These are phyloP conservation scores for Erodium texanum DNA, from an alignment of 441 rosid species.

Conservation along the genomic window DNA sequence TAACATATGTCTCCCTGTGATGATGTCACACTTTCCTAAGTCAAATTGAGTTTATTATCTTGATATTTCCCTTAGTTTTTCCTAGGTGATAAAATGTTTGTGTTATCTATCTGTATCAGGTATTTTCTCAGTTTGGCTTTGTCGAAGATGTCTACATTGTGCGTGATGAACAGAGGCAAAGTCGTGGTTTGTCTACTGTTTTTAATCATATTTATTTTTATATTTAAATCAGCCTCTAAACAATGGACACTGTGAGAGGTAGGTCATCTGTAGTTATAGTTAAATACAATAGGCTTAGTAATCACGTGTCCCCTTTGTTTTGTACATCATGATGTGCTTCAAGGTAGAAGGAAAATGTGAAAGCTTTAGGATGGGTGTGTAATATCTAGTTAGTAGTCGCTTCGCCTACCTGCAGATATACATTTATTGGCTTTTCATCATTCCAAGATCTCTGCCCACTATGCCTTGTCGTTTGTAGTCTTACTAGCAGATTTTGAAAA, in stretches of 20 bases:
- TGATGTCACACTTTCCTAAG: neutral
- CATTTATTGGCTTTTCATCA: constrained; percentile 1
- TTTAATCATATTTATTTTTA: constrained; percentile 14
- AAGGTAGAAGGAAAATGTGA: constrained; percentile 1
- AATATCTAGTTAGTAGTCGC: constrained; percentile 7
- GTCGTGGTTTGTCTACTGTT: constrained; percentile 51
- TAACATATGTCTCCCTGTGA: neutral
- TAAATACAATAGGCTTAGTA: neutral
- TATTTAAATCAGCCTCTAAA: constrained; percentile 7
- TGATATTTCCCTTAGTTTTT: constrained; percentile 7
- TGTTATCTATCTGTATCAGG: constrained; percentile 33
- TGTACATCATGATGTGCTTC: neutral
- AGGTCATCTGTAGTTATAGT: neutral
- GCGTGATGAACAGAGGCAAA: constrained; percentile 55
- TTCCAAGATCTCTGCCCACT: constrained; percentile 3
- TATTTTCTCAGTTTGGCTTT: constrained; percentile 61
- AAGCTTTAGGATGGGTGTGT: constrained; percentile 1
- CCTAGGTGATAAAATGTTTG: constrained; percentile 14
- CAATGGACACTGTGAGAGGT: constrained; percentile 11
- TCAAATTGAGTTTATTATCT: constrained; percentile 7
- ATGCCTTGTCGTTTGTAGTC: neutral
- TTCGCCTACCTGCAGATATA: neutral
- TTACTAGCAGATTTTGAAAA: neutral
- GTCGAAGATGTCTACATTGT: constrained; percentile 67
- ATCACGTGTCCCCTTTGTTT: neutral